These are phyloP conservation scores for Cryphonectria carpinicola DNA, from an alignment of 2,329 filamentous ascomycete species.

Conservation along the genomic window DNA sequence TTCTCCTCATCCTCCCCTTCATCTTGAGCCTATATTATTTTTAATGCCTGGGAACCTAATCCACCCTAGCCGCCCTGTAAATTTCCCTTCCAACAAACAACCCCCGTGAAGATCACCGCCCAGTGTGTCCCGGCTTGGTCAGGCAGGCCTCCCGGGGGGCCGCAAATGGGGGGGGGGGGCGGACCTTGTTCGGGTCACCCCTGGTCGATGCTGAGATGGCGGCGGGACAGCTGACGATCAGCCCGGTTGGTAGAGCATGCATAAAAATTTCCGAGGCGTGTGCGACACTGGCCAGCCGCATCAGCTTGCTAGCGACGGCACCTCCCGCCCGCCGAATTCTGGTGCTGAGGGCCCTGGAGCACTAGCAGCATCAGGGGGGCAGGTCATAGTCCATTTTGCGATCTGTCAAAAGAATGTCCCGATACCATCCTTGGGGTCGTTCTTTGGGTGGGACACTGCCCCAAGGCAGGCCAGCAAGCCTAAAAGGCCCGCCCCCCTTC, in stretches of 20 bases:
- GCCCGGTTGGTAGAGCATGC: conserved; percentile 25
- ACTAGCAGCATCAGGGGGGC: conserved; percentile 17
- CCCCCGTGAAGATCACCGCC: conserved; percentile 9
- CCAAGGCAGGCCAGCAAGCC: not conserved
- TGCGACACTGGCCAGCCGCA: conserved; percentile 16
- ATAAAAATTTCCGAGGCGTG: conserved; percentile 28
- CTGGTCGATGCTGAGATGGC: conserved; percentile 15
- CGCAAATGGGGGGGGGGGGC: not conserved
- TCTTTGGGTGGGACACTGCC: not conserved
- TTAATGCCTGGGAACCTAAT: not conserved
- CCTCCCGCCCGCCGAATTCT: not conserved
- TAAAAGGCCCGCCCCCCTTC: not conserved
- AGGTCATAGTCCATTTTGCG: conserved; percentile 7
- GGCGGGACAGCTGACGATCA: conserved; percentile 24
- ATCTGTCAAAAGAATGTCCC: conserved; percentile 18
- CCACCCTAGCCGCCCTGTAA: not conserved
- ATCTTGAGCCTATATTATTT: not conserved
- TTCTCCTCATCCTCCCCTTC: not conserved
- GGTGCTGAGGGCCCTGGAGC: not conserved
- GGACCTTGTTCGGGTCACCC: not conserved
- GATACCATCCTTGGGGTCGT: conserved; percentile 6
- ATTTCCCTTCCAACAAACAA: not conserved
- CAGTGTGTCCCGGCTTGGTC: not conserved
- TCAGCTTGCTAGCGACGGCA: conserved; percentile 14
- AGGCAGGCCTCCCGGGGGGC: not conserved